A percentile compares a stretch with the other conserved stretches of the same genome.
Evolutionary conservation across 106 monocot species (phyloP).

Genomic region (Alisma plantagoaquatica): DNA sequence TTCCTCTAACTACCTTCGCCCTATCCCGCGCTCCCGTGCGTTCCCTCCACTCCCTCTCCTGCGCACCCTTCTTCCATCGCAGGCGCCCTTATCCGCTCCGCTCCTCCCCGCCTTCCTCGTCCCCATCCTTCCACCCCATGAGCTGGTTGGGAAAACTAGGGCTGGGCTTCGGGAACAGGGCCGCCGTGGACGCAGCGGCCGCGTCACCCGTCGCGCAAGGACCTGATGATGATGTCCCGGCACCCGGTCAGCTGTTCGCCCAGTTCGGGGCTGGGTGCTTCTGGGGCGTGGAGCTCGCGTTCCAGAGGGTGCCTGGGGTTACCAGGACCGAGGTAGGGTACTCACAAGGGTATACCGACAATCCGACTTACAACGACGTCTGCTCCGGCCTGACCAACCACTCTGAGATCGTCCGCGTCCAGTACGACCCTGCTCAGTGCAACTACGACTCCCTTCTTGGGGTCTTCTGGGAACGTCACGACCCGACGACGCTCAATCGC

Average conservation of each 20-base stretch:
- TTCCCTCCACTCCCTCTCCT: neutral
- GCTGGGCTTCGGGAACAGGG: constrained; percentile 32
- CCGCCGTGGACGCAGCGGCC: constrained; percentile 17
- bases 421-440: constrained; percentile 60
- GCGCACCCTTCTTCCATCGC: neutral
- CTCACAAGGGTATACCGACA: constrained; percentile 56
- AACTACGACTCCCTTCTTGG: constrained; percentile 68
- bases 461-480: constrained; percentile 67
- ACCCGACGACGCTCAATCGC: constrained; percentile 82
- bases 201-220: constrained; percentile 51
- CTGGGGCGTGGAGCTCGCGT: constrained; percentile 87
- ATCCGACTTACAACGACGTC: constrained; percentile 80
- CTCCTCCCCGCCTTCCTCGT: constrained; percentile 10
- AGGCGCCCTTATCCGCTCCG: constrained; percentile 1
- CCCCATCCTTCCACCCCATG: constrained; percentile 24
- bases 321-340: constrained; percentile 85
- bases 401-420: constrained; percentile 71
- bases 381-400: constrained; percentile 70
- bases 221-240: constrained; percentile 63
- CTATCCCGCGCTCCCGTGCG: constrained; percentile 3
- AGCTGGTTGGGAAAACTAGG: constrained; percentile 62
- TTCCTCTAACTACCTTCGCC: no score
- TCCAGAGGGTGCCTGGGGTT: constrained; percentile 81
- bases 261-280: constrained; percentile 98
- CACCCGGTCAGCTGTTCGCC: constrained; percentile 56